Evolutionary conservation across 2,329 filamentous ascomycete species (phyloP).

Genomic region (Davidsoniella eucalypti): DNA sequence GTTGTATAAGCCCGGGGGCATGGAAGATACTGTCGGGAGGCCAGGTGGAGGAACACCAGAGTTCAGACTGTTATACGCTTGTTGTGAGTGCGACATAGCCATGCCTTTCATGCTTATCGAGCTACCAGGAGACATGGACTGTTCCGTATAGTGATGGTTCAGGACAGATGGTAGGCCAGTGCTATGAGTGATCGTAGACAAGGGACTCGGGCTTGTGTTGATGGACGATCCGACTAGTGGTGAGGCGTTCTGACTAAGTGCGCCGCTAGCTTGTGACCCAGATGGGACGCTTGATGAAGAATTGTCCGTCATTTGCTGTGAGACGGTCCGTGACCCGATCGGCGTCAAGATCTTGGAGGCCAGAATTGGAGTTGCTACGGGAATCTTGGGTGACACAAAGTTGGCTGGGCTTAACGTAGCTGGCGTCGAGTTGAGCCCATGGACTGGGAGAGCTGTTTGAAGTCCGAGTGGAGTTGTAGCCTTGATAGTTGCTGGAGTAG

Average conservation of each 20-base stretch:
- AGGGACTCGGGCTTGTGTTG: constrained; percentile 48
- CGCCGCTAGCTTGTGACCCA: constrained; percentile 40
- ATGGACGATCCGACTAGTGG: constrained; percentile 45
- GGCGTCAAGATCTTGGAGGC: constrained; percentile 64
- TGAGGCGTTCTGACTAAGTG: constrained; percentile 38
- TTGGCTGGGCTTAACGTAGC: constrained; percentile 23
- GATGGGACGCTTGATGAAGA: constrained; percentile 54
- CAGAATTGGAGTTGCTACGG: constrained; percentile 62
- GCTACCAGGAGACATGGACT: constrained; percentile 48
- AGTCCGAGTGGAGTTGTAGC: constrained; percentile 16
- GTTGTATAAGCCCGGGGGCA: constrained; percentile 27
- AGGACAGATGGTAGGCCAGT: background rate
- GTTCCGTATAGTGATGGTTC: constrained; percentile 18
- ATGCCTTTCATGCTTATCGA: constrained; percentile 38
- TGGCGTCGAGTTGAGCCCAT: constrained; percentile 28
- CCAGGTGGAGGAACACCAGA: constrained; percentile 6
- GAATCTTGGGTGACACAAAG: constrained; percentile 62
- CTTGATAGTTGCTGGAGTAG: background rate
- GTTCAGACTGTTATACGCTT: constrained; percentile 19
- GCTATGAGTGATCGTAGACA: constrained; percentile 22
- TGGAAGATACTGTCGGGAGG: constrained; percentile 14
- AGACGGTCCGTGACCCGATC: constrained; percentile 56
- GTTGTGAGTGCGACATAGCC: constrained; percentile 24
- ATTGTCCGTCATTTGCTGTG: constrained; percentile 54
- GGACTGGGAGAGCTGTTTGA: constrained; percentile 38